Evolutionary conservation across 2,329 filamentous ascomycete species (phyloP), one percentile per base, ranked within the genome.

Genomic region (Fusarium albosuccineum): DNA sequence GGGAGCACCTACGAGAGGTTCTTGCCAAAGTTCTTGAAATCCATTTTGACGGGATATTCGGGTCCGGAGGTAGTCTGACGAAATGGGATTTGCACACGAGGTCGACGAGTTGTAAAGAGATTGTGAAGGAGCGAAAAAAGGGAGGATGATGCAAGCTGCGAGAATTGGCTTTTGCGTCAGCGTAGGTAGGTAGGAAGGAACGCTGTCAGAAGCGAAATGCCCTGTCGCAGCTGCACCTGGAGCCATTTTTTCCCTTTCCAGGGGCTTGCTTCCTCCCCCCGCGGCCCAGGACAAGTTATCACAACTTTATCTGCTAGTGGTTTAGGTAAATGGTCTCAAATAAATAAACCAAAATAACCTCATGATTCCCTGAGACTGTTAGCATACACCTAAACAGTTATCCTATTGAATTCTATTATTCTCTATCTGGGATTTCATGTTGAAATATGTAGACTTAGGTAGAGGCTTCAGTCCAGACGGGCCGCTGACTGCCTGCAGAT

Each of bases 11-110:
- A 88, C 86, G 81, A 84, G 74, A 88, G 76, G 76, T 81, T 84
- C 75, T 85, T 87, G 75, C 85, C 82, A 60, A 88, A 80, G 70
- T 81, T 86, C 76, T 86, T 87, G 81, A 88, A 88, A 73, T 88
- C 86, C 86, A 87, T 88, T 60, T 67, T 78, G 72, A 34, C 60
- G 39, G 57, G 36, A 49, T 57, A 42, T 33, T 42, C 50, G 34
- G 53, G 45, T 60, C 52, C 37, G 8, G 30, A 33, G 30, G 36
- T 16, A 42, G 34, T 53, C 54, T 49, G 45, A 50, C 57, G 55
- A 48, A 53, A 42, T 49, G 42, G 46, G 46, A 33, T 39, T 48
- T 57, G 44, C 36, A 33, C 46, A 11, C 33, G 30, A 50, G 46
- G 46, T 27, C 33, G 45, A 27, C 13, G 30, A 49, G 59, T 62